These are phyloP conservation scores for Lasiosphaeris hirsuta DNA, from an alignment of 495 filamentous ascomycete genomes.

Conservation along the genomic window DNA sequence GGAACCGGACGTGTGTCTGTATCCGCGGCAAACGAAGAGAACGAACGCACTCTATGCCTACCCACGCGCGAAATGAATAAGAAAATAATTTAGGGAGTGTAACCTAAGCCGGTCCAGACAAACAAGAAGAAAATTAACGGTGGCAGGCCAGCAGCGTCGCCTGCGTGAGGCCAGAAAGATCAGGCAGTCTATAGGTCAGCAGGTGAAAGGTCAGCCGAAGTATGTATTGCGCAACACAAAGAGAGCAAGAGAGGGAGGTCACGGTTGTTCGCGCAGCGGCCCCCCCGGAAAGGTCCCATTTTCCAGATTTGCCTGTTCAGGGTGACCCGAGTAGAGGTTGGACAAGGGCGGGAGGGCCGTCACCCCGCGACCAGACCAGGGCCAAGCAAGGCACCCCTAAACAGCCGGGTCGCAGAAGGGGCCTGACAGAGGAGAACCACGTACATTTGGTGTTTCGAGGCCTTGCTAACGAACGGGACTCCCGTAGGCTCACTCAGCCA, in stretches of 20 bases:
- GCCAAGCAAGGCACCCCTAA: constrained; percentile 29
- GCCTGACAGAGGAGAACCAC: constrained; percentile 30
- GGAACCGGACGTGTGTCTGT: constrained; percentile 33
- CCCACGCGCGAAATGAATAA: constrained; percentile 15
- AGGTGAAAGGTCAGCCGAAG: constrained; percentile 24
- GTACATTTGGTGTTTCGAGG: constrained; percentile 41
- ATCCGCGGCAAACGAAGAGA: constrained; percentile 32
- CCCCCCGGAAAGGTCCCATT: constrained; percentile 16
- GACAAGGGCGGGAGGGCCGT: constrained; percentile 20
- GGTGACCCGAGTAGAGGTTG: constrained; percentile 19
- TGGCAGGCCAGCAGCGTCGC: constrained; percentile 16
- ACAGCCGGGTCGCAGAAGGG: constrained; percentile 32
- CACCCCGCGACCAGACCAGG: constrained; percentile 21
- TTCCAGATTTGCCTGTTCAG: constrained; percentile 30
- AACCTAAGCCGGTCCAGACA: constrained; percentile 24
- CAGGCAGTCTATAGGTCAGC: constrained; percentile 12
- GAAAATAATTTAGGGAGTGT: constrained; percentile 17
- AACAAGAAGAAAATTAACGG: constrained; percentile 19
- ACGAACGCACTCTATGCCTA: constrained; percentile 26
- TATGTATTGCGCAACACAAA: constrained; percentile 15
- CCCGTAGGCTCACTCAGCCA: not conserved
- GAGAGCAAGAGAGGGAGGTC: constrained; percentile 19
- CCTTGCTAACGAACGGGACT: constrained; percentile 14
- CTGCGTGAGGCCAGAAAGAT: constrained; percentile 17
- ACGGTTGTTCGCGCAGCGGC: constrained; percentile 17